phyloP scores from a whole-genome alignment of 2,329 filamentous ascomycete species.

The Calonectria henricotiae region DNA sequence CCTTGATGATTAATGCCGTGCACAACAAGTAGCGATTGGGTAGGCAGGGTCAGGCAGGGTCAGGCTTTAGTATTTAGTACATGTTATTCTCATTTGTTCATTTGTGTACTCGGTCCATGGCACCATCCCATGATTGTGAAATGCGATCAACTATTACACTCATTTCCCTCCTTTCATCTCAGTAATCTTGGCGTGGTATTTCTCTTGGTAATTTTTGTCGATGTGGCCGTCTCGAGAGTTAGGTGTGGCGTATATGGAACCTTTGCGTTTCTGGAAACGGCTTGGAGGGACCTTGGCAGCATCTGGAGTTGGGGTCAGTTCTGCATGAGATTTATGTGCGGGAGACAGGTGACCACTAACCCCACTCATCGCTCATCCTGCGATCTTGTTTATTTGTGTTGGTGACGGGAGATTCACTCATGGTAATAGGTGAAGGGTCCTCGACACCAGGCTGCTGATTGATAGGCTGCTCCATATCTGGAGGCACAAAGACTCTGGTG shows the following conservation, averaged over 20 bases:
- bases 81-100: slow-evolving; percentile 45
- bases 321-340: background rate
- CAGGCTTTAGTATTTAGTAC: slow-evolving; percentile 44
- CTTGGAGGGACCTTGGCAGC: slow-evolving; percentile 78
- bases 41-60: slow-evolving; percentile 45
- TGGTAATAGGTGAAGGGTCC: slow-evolving; percentile 42
- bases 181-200: slow-evolving; percentile 74
- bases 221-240: slow-evolving; percentile 77
- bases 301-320: slow-evolving; percentile 61
- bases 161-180: slow-evolving; percentile 66
- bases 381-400: slow-evolving; percentile 54
- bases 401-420: slow-evolving; percentile 55
- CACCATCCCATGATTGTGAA: slow-evolving; percentile 6
- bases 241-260: slow-evolving; percentile 79
- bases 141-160: slow-evolving; percentile 9
- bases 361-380: slow-evolving; percentile 66
- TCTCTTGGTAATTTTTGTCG: slow-evolving; percentile 72
- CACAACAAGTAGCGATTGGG: slow-evolving; percentile 30
- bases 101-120: slow-evolving; percentile 37
- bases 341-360: slow-evolving; percentile 54
- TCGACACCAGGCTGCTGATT: slow-evolving; percentile 49
- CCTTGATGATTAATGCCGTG: slow-evolving; percentile 72
- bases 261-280: slow-evolving; percentile 80
- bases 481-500: background rate
- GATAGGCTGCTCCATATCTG: slow-evolving; percentile 50